Conservation (phyloP, 371 early-diverging fungal species). For the Mucor racemosus region DNA sequence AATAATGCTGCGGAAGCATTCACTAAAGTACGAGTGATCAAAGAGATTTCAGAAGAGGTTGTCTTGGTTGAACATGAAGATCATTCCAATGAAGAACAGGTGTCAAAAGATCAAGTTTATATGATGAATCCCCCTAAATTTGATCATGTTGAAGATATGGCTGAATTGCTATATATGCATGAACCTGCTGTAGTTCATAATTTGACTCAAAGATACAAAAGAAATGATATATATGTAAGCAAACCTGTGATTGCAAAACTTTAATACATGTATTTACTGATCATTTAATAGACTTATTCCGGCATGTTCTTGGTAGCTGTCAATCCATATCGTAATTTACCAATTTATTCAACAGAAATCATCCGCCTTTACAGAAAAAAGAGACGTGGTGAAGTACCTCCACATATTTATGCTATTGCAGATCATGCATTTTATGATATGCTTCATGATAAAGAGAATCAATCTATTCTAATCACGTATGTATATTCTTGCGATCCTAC, state of each 20-base stretch:
- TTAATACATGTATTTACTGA: conserved; percentile 25
- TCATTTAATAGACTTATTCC: conserved; percentile 97
- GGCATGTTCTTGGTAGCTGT: conserved; percentile 99
- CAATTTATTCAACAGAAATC: conserved; percentile 89
- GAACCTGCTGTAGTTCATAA: conserved; percentile 99
- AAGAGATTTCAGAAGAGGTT: conserved; percentile 9
- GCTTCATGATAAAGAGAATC: conserved; percentile 93
- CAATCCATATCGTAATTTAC: conserved; percentile 96
- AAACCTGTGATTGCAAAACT: too few species aligned
- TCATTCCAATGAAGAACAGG: conserved; percentile 19
- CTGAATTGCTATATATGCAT: conserved; percentile 95
- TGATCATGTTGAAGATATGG: conserved; percentile 99
- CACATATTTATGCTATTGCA: conserved; percentile 97
- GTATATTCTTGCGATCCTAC: conserved; percentile 20
- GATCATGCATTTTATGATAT: conserved; percentile 96
- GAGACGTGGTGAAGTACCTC: conserved; percentile 89
- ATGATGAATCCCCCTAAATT: conserved; percentile 99
- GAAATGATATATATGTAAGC: conserved; percentile 91
- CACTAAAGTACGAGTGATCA: conserved; percentile 9
- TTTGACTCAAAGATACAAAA: conserved; percentile 87
- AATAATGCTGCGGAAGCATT: conserved; percentile 9
- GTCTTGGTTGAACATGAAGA: conserved; percentile 27
- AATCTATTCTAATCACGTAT: conserved; percentile 98
- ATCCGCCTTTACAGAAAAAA: conserved; percentile 82
- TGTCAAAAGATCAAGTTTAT: conserved; percentile 70